Conservation (phyloP, 495 filamentous ascomycete species). For the Thermothielavioides terrestris region DNA sequence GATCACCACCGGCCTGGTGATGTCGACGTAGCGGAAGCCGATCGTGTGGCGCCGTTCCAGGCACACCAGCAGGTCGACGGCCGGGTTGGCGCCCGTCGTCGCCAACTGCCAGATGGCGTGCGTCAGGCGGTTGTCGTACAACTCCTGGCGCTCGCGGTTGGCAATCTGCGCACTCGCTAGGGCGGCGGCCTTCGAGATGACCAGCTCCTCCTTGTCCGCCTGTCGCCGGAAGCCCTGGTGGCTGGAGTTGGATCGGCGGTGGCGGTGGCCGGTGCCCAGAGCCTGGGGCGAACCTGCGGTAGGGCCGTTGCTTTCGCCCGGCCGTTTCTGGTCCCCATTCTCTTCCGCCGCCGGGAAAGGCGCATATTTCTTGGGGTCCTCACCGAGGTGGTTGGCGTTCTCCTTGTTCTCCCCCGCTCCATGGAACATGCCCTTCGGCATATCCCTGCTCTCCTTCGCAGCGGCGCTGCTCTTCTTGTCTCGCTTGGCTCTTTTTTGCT, state of each 20-base stretch:
- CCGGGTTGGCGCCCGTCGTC: slow-evolving; percentile 85
- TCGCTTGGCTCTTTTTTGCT: slow-evolving; percentile 48
- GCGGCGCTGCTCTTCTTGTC: slow-evolving; percentile 39
- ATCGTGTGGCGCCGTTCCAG: slow-evolving; percentile 86
- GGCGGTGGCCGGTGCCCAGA: slow-evolving; percentile 19
- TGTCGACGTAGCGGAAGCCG: slow-evolving; percentile 95
- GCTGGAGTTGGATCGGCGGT: slow-evolving; percentile 23
- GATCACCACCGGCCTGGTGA: slow-evolving; percentile 80
- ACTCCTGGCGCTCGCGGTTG: slow-evolving; percentile 62
- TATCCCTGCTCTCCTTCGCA: slow-evolving; percentile 18
- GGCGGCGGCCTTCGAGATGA: slow-evolving; percentile 39
- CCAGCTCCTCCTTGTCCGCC: slow-evolving; percentile 27
- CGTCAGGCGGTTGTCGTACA: slow-evolving; percentile 80
- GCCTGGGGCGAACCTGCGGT: slow-evolving; percentile 18
- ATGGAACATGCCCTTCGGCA: slow-evolving; percentile 30
- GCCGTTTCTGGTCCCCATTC: slow-evolving; percentile 31
- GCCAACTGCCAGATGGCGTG: slow-evolving; percentile 92
- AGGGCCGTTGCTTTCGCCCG: slow-evolving; percentile 19
- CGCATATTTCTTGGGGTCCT: slow-evolving; percentile 13
- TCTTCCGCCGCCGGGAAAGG: slow-evolving; percentile 22
- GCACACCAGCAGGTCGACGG: slow-evolving; percentile 86
- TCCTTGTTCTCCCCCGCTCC: slow-evolving; percentile 33
- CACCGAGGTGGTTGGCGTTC: slow-evolving; percentile 27
- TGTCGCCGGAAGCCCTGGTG: slow-evolving; percentile 16
- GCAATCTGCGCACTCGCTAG: slow-evolving; percentile 32